Conservation (phyloP, 2,329 filamentous ascomycete genomes). For the Metarhizium guizhouense region DNA sequence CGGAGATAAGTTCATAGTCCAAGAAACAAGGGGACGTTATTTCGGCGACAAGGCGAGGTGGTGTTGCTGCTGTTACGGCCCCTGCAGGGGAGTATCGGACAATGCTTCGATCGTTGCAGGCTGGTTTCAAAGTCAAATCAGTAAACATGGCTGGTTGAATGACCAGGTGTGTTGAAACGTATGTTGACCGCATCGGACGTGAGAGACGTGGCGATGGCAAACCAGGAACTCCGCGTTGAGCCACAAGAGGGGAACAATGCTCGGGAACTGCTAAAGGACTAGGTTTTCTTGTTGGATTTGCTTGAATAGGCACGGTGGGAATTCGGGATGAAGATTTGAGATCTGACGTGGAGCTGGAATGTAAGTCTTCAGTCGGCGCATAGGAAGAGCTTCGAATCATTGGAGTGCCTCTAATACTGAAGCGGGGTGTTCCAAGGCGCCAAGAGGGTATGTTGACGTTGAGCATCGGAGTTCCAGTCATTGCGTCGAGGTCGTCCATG, state of each 20-base stretch:
- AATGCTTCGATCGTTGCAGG: conserved; percentile 68
- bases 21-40: conserved; percentile 94
- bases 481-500: conserved; percentile 43
- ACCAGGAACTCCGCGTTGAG: conserved; percentile 14
- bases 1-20: conserved; percentile 92
- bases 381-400: conserved; percentile 75
- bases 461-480: conserved; percentile 42
- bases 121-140: conserved; percentile 65
- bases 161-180: conserved; percentile 37
- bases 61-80: conserved; percentile 80
- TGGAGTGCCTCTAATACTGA: conserved; percentile 67
- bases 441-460: conserved; percentile 77
- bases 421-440: conserved; percentile 71
- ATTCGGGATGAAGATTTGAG: conserved; percentile 27
- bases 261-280: conserved; percentile 29
- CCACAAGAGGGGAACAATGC: conserved; percentile 19
- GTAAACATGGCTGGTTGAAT: conserved; percentile 77
- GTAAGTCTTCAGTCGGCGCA: conserved; percentile 62
- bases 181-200: conserved; percentile 34
- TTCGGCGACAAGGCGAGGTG: conserved; percentile 83
- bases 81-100: conserved; percentile 72
- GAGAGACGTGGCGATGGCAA: conserved; percentile 29
- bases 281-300: conserved; percentile 24
- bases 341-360: conserved; percentile 51
- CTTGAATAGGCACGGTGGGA: conserved; percentile 15